Conservation (phyloP, 768 basidiomycete species). For the Hirschioporus abietinus region DNA sequence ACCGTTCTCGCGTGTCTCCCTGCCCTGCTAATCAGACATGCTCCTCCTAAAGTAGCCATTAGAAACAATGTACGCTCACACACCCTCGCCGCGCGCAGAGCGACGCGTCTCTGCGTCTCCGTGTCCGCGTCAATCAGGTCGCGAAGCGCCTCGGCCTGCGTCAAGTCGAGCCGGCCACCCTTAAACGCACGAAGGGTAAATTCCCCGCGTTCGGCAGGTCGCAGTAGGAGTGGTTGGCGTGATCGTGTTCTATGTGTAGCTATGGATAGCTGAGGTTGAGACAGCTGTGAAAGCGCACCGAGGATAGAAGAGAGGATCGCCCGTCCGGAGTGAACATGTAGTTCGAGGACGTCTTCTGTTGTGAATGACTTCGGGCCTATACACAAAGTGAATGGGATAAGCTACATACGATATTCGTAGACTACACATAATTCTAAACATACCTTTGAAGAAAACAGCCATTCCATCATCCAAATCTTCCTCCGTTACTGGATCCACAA, state of each 20-base stretch:
- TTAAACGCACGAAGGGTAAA: slow-evolving; percentile 83
- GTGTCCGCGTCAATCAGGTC: slow-evolving; percentile 90
- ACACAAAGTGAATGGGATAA: not conserved
- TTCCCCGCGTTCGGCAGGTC: slow-evolving; percentile 83
- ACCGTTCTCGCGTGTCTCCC: slow-evolving; percentile 58
- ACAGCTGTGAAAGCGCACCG: slow-evolving; percentile 41
- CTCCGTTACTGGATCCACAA: slow-evolving; percentile 55
- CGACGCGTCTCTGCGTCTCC: slow-evolving; percentile 70
- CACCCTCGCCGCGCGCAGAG: slow-evolving; percentile 64
- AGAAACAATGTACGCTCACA: slow-evolving; percentile 23
- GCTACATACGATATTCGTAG: not conserved
- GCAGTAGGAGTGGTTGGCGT: slow-evolving; percentile 46
- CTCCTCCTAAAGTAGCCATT: not conserved
- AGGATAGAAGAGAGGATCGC: slow-evolving; percentile 74
- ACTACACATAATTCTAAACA: slow-evolving; percentile 12
- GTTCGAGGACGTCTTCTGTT: slow-evolving; percentile 73
- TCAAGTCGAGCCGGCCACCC: slow-evolving; percentile 77
- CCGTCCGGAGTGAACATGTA: slow-evolving; percentile 84
- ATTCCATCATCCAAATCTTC: slow-evolving; percentile 75
- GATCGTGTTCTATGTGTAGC: no score
- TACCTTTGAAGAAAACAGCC: slow-evolving; percentile 78
- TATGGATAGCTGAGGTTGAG: not conserved
- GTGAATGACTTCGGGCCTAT: slow-evolving; percentile 80
- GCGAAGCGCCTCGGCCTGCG: slow-evolving; percentile 83
- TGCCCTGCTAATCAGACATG: slow-evolving; percentile 24